Base-by-base conservation (phyloP, 1,284 basidiomycete species). In the Porodaedalea pini region DNA sequence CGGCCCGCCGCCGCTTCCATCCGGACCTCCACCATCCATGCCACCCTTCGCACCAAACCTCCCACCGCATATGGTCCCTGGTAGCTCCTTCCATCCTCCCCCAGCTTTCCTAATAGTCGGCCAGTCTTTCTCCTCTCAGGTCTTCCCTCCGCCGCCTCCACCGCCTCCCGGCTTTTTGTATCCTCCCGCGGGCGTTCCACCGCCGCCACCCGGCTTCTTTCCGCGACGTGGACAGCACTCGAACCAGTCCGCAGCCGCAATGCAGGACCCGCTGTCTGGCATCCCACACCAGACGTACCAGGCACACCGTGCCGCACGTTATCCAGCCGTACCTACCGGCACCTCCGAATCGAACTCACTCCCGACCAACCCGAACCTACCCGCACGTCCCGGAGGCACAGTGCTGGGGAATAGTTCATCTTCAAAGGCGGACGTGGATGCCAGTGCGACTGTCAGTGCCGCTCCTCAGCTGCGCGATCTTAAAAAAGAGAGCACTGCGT, bases 401-500 rank as follows among this genome's bases (percentile, higher is more conserved):
- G 60, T 62, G 6, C 41, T 63, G 5, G 36, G 39, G 40, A n/a
- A 41, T 64, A 63, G 4, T 58, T 56, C 2, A 49, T 55, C 5
- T 50, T 57, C 2, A 51, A 39, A 21, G 11, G 51, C 58, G 0
- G 56, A 65, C 13, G 56, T 63, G 4, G 63, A 72, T 32, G 72
- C 76, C 0, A 71, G 78, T 5, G 90, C 90, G 1, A 88, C 82
- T 1, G 83, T 96, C 55, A 86, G 82, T 15, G 92, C 92, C 1
- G 92, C 77, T 49, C 92, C 94, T 1, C 79, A 92, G 66, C 71
- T 98, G 45, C 87, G 94, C 21, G 91, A 98, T 69, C 78, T 97
- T 63, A 92, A 93, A 74, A 94, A 92, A 70, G 94, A 98, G 69
- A 85, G 88, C 6, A 94, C 92, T 0, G 83, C 90, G 0, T 97